These are phyloP conservation scores for Candolleomyces efflorescens DNA, from an alignment of 768 basidiomycete species.

Conservation along the genomic window DNA sequence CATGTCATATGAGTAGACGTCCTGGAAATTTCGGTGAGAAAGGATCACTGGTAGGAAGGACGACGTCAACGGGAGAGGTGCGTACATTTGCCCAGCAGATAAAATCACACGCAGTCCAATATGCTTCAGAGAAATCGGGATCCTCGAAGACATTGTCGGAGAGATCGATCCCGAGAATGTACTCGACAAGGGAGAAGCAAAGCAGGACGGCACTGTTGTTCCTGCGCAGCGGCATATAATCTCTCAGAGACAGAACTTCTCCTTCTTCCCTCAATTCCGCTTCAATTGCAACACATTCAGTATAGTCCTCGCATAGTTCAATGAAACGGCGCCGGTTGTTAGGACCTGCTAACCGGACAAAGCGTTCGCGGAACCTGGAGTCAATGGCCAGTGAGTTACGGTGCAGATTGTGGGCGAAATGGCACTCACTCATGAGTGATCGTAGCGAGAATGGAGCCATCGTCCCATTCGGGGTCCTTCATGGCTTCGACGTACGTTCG, in stretches of 20 bases:
- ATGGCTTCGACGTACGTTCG: slow-evolving; percentile 50
- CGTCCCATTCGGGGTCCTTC: slow-evolving; percentile 46
- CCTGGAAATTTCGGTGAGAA: slow-evolving; percentile 30
- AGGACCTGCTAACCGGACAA: slow-evolving; percentile 42
- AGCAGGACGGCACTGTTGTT: slow-evolving; percentile 66
- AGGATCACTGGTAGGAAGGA: slow-evolving; percentile 4
- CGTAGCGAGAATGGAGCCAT: slow-evolving; percentile 50
- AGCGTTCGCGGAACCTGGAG: slow-evolving; percentile 49
- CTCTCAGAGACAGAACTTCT: slow-evolving; percentile 48
- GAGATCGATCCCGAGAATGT: slow-evolving; percentile 56
- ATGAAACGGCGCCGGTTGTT: slow-evolving; percentile 46
- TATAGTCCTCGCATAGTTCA: slow-evolving; percentile 50
- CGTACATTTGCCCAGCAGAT: slow-evolving; percentile 70
- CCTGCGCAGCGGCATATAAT: slow-evolving; percentile 56
- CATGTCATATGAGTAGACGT: slow-evolving; percentile 71
- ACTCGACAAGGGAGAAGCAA: slow-evolving; percentile 62
- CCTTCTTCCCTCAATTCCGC: slow-evolving; percentile 57
- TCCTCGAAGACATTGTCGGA: slow-evolving; percentile 60
- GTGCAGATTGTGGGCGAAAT: neutral
- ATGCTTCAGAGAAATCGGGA: slow-evolving; percentile 46
- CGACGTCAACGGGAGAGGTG: slow-evolving; percentile 1
- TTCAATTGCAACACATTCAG: slow-evolving; percentile 54
- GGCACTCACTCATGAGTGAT: slow-evolving; percentile 58
- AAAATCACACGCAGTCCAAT: slow-evolving; percentile 59
- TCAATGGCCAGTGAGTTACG: neutral